These are phyloP conservation scores for Micromonas commoda DNA, from an alignment of 139 green algal species.

Conservation along the genomic window DNA sequence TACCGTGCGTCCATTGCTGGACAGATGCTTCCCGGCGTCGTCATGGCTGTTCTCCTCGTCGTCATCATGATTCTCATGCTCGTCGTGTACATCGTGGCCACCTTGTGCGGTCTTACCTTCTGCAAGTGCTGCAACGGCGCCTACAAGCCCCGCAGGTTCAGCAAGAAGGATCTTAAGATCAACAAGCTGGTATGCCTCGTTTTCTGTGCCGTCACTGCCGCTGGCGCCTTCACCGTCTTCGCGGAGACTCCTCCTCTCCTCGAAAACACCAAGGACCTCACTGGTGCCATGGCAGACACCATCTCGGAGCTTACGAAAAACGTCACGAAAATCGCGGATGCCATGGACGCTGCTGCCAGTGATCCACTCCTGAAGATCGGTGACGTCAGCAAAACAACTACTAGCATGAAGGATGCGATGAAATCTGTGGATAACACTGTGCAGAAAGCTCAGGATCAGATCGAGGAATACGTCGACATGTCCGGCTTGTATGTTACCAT, in stretches of 20 bases:
- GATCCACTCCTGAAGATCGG: not conserved
- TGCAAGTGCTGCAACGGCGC: constrained; percentile 9
- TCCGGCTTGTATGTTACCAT: not conserved
- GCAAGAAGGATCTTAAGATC: not conserved
- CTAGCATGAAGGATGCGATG: not conserved
- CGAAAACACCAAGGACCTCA: not conserved
- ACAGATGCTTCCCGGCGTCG: not conserved
- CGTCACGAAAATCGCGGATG: not conserved
- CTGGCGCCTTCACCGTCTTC: constrained; percentile 5
- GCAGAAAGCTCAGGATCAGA: not conserved
- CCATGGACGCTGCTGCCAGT: not conserved
- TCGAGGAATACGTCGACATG: not conserved
- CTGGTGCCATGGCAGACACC: not conserved
- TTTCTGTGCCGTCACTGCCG: not conserved
- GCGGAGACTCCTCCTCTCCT: not conserved
- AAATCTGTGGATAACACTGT: not conserved
- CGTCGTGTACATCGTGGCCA: not conserved
- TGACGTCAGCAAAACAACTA: not conserved
- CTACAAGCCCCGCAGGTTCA: not conserved
- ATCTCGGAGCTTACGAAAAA: not conserved
- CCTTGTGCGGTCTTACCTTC: not conserved
- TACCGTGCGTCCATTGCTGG: not conserved
- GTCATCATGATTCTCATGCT: not conserved
- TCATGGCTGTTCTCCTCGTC: not conserved
- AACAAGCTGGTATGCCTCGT: not conserved